Base-by-base conservation (phyloP, 2,329 filamentous ascomycete species). In the Chaetomiaceae sp. region DNA sequence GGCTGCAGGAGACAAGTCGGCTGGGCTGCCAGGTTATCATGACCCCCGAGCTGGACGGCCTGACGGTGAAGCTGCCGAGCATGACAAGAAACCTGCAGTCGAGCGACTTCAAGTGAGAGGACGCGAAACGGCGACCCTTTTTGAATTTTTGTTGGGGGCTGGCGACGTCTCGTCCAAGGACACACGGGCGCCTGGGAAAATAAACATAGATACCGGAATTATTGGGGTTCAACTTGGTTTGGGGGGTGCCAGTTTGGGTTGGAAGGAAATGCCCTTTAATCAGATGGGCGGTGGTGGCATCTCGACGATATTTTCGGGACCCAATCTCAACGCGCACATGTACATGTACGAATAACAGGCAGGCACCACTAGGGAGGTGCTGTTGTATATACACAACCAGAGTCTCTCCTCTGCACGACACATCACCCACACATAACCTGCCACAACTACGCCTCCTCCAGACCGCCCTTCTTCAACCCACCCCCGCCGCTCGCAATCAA, bases 1-100 rank as follows among this genome's bases (percentile, higher is more conserved):
- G 89, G 2, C 72, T 95, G 58, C 95, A 89, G 3, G 90, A 95
- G 75, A 95, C 89, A 20, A 82, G 78, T 60, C 73, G 91, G 25
- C 68, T 96, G 59, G 91, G 91, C 0, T 96, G 91, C 68, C 91
- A 96, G 73, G 87, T 99, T 21, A 77, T 82, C 65, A 96, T 99
- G 92, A 86, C 75, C 53, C 90, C 89, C 69, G 89, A 95, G 60
- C 70, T 97, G 57, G 87, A 97, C 66, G 93, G 93, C 0, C 58
- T 99, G 62, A 81, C 83, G 40, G 89, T 99, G 27, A 87, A 82
- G 68, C 71, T 99, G 63, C 93, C 93, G 12, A 83, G 83, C 33
- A 96, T 96, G 90, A 97, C 93, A 58, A 79, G 93, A 68, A 99
- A 99, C 66, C 64, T 99, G 70, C 93, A 99, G 72, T 89, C 89